Evolutionary conservation across 768 basidiomycete species (phyloP), one percentile per base, ranked within the genome.

Genomic region (Auricularia cornea): DNA sequence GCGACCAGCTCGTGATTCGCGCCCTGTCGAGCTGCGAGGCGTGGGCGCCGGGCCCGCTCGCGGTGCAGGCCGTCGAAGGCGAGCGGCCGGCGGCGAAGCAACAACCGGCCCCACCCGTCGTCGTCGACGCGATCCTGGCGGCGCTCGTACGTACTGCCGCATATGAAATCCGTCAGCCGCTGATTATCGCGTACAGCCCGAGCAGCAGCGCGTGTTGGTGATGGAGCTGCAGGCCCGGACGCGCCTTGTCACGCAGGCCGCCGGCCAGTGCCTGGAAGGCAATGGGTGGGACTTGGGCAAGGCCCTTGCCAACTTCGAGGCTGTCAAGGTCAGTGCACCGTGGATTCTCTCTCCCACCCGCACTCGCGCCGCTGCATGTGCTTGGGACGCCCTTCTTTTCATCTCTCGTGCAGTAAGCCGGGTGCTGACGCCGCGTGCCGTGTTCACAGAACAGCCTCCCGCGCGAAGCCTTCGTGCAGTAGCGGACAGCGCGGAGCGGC

Each of bases 261-360:
- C 93, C 5, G 77, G 88, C n/a, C 87, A 97, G 64, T 98, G 96
- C 71, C 74, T 98, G 64, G 79, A 84, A 67, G 86, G 85, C 59
- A 97, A 95, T 70, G 84, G 77, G 8, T 98, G 94, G 94, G 84
- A 94, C 71, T 68, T 90, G 60, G 85, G 86, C 54, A 80, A 81
- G 64, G 97, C 97, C 0, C 70, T 93, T 29, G 81, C 82, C 59
- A 95, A 96, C 70, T 98, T 94, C 74, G 86, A 93, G 70, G 81
- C 90, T 72, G 89, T 98, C 69, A 90, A 90, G 84, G 90, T 90
- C 66, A 63, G 85, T n/a, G n/a, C n/a, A n/a, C n/a, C n/a, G n/a
- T n/a, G n/a, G n/a, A n/a, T n/a, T n/a, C n/a, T n/a, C n/a, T n/a
- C n/a, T n/a, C n/a, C n/a, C n/a, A n/a, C n/a, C n/a, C n/a, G n/a